Percentiles rank a stretch among this genome's conserved stretches.
Conservation (phyloP, 1,284 basidiomycete genomes). For the Pascua sp. region DNA sequence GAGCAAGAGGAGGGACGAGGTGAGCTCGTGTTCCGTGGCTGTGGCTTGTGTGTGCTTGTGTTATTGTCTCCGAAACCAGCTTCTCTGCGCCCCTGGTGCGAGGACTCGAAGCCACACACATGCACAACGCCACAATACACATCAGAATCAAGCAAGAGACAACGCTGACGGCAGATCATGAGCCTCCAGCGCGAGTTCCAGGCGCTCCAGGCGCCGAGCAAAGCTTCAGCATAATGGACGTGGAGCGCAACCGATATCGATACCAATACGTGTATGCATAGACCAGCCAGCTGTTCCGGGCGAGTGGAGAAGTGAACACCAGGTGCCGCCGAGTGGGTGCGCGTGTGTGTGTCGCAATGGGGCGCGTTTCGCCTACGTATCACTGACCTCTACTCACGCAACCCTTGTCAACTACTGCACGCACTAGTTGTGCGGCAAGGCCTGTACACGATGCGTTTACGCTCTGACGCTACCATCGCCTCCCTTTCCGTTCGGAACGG, state of each 20-base stretch:
- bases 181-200: constrained; percentile 45
- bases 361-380: neutral
- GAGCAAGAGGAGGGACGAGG: constrained; percentile 76
- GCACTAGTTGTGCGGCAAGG: too few species aligned
- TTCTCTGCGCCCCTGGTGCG: neutral
- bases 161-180: constrained; percentile 33
- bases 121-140: too few species aligned
- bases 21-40: constrained; percentile 44
- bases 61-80: too few species aligned
- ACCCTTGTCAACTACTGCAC: neutral
- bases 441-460: too few species aligned
- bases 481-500: too few species aligned
- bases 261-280: constrained; percentile 6
- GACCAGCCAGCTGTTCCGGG: neutral
- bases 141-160: too few species aligned
- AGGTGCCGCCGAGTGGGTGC: neutral
- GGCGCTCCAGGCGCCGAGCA: constrained; percentile 32
- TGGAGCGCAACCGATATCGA: neutral
- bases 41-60: neutral
- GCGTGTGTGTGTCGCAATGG: neutral
- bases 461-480: too few species aligned
- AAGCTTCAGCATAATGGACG: constrained; percentile 7
- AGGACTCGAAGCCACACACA: too few species aligned
- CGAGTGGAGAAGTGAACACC: neutral
- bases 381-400: neutral